Percentiles rank a stretch among this genome's conserved stretches.
phyloP scores from a whole-genome alignment of 495 filamentous ascomycete species.

The Penicillium nucicola region DNA sequence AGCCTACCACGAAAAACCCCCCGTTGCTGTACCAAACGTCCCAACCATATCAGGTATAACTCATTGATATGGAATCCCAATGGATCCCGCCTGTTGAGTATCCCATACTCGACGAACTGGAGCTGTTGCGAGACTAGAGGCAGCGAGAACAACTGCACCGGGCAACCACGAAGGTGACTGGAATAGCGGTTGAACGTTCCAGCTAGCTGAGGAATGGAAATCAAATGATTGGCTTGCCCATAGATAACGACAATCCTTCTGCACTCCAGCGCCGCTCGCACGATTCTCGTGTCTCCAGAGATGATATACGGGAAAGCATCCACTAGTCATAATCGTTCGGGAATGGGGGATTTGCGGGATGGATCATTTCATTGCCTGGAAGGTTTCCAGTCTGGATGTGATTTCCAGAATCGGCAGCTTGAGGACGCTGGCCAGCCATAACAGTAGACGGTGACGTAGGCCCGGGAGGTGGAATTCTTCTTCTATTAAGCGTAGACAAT shows the following conservation, averaged over 20 bases:
- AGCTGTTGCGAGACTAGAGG: too few species aligned
- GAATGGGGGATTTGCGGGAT: background rate
- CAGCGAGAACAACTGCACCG: too few species aligned
- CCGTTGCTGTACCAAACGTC: background rate
- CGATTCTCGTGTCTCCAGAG: too few species aligned
- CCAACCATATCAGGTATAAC: background rate
- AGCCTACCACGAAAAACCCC: background rate
- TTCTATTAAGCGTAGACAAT: too few species aligned
- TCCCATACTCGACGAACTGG: background rate
- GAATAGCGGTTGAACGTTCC: too few species aligned
- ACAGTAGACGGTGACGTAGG: background rate
- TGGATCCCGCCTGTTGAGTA: background rate
- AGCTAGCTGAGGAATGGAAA: too few species aligned
- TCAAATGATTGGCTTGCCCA: too few species aligned
- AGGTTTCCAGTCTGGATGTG: background rate
- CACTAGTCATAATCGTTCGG: background rate
- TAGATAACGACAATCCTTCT: too few species aligned
- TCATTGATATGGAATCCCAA: background rate
- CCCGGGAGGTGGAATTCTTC: too few species aligned
- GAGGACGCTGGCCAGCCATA: background rate
- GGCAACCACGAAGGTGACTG: too few species aligned
- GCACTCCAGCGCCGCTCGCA: too few species aligned
- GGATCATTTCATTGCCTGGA: background rate
- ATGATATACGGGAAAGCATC: too few species aligned
- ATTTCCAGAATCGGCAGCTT: constrained; percentile 3